Evolutionary conservation across 495 filamentous ascomycete species (phyloP), one percentile per base, ranked within the genome.

Genomic region (Friedmanniomyces endolithicus): DNA sequence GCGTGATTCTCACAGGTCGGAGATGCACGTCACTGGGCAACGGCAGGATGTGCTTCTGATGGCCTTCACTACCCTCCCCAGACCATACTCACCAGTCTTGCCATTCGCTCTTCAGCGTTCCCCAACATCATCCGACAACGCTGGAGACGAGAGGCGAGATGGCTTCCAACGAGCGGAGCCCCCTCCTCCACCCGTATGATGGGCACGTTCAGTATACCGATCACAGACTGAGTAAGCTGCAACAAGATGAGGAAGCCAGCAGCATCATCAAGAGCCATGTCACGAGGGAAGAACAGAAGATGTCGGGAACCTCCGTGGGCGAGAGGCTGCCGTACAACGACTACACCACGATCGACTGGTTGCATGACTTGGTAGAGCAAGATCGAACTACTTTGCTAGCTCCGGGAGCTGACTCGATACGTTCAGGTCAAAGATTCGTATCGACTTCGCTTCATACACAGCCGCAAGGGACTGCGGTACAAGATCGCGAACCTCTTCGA

Each of bases 261-360:
- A 56, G 52, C 23, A 56, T 60, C 31, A 12, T 60, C 39, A 47
- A 60, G 25, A 56, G 52, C 46, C 53, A 56, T 56, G 57, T 60
- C 47, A 51, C 57, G 1, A 37, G 45, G 16, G 57, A 59, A 19
- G 52, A 59, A 25, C 57, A 50, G 4, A 40, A 55, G 33, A 27
- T 59, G 57, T 35, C 51, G 1, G 57, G 39, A 8, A 59, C 11
- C 35, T 45, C 54, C 8, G 66, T 80, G 20, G 76, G 78, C 23
- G 78, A 80, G 60, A 64, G 78, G 20, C 60, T 81, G 46, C 74
- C 74, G 7, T 81, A 79, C 64, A 78, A 78, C 64, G 72, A 77
- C 56, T 79, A 79, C 62, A 74, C 74, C 6, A 78, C 76, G 2
- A 76, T 78, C 58, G 77, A 81, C 63, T 80, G 76, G 75, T 68